phyloP scores from a whole-genome alignment of 1,139 yeast species.

The Zygosaccharomyces sapae region DNA sequence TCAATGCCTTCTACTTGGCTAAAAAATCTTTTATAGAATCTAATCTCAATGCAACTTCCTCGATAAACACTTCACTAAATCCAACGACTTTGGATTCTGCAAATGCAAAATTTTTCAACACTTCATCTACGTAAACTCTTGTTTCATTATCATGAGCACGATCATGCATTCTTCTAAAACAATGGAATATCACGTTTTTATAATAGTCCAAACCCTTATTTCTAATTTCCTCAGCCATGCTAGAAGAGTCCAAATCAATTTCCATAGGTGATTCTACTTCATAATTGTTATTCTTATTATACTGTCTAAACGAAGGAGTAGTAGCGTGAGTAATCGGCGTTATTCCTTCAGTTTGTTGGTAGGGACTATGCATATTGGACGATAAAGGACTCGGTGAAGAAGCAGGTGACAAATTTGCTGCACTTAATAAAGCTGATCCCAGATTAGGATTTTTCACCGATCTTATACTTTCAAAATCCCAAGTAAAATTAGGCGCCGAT shows the following conservation, averaged over 20 bases:
- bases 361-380: slow-evolving; percentile 16
- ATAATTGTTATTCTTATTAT: slow-evolving; percentile 12
- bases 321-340: slow-evolving; percentile 27
- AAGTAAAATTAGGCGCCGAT: slow-evolving; percentile 12
- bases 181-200: slow-evolving; percentile 39
- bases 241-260: slow-evolving; percentile 18
- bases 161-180: slow-evolving; percentile 44
- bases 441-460: slow-evolving; percentile 7
- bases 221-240: slow-evolving; percentile 11
- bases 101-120: slow-evolving; percentile 40
- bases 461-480: slow-evolving; percentile 26
- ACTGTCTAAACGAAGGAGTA: slow-evolving; percentile 24
- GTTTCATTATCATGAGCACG: slow-evolving; percentile 51
- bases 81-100: slow-evolving; percentile 59
- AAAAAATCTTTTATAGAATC: slow-evolving; percentile 25
- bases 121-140: slow-evolving; percentile 41
- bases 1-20: slow-evolving; percentile 5
- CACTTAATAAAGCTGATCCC: slow-evolving; percentile 8
- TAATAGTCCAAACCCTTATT: slow-evolving; percentile 35
- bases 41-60: slow-evolving; percentile 47
- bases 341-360: slow-evolving; percentile 15
- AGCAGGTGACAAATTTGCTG: slow-evolving; percentile 9
- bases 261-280: slow-evolving; percentile 27
- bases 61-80: slow-evolving; percentile 58
- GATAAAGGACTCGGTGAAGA: slow-evolving; percentile 18